Evolutionary conservation across 2,329 filamentous ascomycete species (phyloP), one percentile per base, ranked within the genome.

Genomic region (Knoxdaviesia capensis): DNA sequence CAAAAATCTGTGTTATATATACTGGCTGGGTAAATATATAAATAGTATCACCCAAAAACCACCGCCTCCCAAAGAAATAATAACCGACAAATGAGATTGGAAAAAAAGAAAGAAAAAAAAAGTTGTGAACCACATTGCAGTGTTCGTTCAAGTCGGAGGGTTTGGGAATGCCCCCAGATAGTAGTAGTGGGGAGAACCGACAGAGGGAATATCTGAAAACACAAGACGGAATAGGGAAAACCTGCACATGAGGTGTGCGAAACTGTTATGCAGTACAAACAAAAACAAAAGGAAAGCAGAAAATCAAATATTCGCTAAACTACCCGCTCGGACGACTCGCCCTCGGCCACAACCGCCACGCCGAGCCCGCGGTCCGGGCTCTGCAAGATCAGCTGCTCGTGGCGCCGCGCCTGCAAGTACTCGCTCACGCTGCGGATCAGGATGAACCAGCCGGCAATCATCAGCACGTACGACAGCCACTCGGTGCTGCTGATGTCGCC

Each of bases 401-500:
- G 90, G 53, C 85, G 71, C 55, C 88, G 72, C 34, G 86, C 90
- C 50, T 78, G 74, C 47, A 96, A 62, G 56, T 90, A 98, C 56
- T 96, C 87, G 51, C 80, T 86, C 11, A 94, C 76, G n/a, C 86
- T 79, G 59, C 87, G 75, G 55, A 98, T 96, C 47, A 98, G 65
- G 47, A 98, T 86, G 54, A 96, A 96, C 90, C 90, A 98, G 5
- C 90, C 90, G 1, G 93, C 80, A 54, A 98, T 83, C 90, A 98
- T 98, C 39, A 98, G 61, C 10, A 82, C 66, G 53, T 96, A 98
- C 7, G 86, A 83, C 48, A 94, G 66, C 84, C 84, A 94, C 55
- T 96, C 87, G 48, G 71, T 79, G 41, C 78, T 79, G 5, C 69
- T 73, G 36, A 94, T 73, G 34, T 74, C 70, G 6, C 63, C 59